A percentile compares a stretch with the other conserved stretches of the same genome.
Evolutionary conservation across 2,329 filamentous ascomycete genomes (phyloP).

Genomic region (Ascochyta viciae-villosae): DNA sequence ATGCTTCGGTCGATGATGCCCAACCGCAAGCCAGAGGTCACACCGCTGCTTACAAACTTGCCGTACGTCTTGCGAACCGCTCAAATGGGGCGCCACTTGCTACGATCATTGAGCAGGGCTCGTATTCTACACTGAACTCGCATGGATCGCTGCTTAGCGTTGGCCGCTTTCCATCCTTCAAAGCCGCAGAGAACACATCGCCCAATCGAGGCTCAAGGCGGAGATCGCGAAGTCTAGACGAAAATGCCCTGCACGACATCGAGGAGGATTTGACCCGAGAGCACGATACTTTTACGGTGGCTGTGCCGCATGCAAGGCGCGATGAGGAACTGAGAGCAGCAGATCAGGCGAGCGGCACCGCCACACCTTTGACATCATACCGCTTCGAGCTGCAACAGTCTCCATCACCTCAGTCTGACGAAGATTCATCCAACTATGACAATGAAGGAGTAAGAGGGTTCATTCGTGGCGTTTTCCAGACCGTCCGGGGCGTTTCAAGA

Average conservation of each 20-base stretch:
- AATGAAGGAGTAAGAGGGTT: conserved; percentile 27
- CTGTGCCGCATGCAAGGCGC: conserved; percentile 6
- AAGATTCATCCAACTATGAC: conserved; percentile 12
- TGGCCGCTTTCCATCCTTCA: conserved; percentile 27
- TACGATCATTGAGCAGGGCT: conserved; percentile 54
- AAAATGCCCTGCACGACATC: conserved; percentile 25
- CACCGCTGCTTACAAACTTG: conserved; percentile 33
- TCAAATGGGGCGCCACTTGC: conserved; percentile 50
- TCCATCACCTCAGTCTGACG: conserved; percentile 10
- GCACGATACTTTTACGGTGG: conserved; percentile 4
- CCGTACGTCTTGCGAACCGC: conserved; percentile 37
- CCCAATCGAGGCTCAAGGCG: conserved; percentile 20
- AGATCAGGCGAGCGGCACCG: conserved; percentile 10
- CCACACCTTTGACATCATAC: conserved; percentile 18
- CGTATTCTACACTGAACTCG: conserved; percentile 50
- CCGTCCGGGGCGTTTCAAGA: conserved; percentile 31
- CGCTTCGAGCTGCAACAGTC: conserved; percentile 9
- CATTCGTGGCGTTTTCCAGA: conserved; percentile 32
- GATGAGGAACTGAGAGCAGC: conserved; percentile 1
- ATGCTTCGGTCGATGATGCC: conserved; percentile 8
- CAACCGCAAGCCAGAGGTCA: conserved; percentile 28
- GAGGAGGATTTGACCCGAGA: conserved; percentile 25
- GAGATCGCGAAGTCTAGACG: conserved; percentile 28
- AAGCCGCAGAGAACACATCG: conserved; percentile 23
- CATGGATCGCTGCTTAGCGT: conserved; percentile 36